Conservation (phyloP, 2,329 filamentous ascomycete species). For the Paecilomyces variotii region DNA sequence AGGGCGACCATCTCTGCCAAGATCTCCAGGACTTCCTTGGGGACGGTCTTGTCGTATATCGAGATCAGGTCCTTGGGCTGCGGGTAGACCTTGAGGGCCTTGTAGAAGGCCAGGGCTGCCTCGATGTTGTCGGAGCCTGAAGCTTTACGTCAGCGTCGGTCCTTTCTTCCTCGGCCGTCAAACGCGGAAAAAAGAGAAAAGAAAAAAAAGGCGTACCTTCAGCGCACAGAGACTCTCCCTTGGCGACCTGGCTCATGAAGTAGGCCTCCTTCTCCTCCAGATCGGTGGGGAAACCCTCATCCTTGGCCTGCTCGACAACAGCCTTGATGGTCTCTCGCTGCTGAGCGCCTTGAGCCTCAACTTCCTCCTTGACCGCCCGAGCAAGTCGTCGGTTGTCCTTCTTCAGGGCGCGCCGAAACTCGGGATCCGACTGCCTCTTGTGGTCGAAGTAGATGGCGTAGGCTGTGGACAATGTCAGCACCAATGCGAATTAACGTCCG, state of each 20-base stretch:
- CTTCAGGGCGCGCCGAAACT: constrained; percentile 54
- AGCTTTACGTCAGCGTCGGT: constrained; percentile 8
- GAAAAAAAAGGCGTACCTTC: constrained; percentile 56
- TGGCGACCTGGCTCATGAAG: constrained; percentile 92
- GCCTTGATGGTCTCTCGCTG: constrained; percentile 61
- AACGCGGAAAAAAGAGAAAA: constrained; percentile 3
- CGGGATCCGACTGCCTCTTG: constrained; percentile 54
- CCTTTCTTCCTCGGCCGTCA: not conserved
- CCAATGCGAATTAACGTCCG: not conserved
- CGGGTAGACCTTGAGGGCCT: constrained; percentile 96
- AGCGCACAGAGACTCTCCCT: constrained; percentile 73
- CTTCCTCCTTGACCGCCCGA: constrained; percentile 40
- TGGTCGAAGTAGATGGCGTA: constrained; percentile 63
- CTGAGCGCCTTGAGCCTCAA: constrained; percentile 37
- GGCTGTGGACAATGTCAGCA: constrained; percentile 30
- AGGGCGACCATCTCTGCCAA: constrained; percentile 97
- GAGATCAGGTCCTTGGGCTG: constrained; percentile 84
- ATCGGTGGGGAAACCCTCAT: constrained; percentile 83
- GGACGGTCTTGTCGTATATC: constrained; percentile 98
- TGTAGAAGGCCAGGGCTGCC: constrained; percentile 92
- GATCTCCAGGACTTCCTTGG: constrained; percentile 93
- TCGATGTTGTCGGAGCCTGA: constrained; percentile 51
- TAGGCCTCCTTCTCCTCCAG: constrained; percentile 91
- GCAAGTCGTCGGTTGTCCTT: constrained; percentile 41
- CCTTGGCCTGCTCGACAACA: constrained; percentile 72